Percentiles rank a stretch among this genome's conserved stretches.
Evolutionary conservation across 2,329 filamentous ascomycete genomes (phyloP).

Genomic region (Graphilbum fragrans): DNA sequence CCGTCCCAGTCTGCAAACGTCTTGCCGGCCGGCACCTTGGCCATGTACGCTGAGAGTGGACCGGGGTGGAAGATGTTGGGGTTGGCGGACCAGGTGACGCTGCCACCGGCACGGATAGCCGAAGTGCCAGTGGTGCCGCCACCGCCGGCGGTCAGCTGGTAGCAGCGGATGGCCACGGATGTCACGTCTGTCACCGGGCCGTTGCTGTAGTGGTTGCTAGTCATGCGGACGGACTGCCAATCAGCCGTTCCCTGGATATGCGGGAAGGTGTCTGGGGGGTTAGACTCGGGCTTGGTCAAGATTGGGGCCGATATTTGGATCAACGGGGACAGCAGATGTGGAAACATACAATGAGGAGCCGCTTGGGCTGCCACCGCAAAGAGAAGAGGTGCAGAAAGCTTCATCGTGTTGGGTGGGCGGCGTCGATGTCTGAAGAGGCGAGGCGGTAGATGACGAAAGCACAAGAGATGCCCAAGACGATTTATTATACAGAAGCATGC

Average conservation of each 20-base stretch:
- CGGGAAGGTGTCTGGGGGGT: slow-evolving; percentile 1
- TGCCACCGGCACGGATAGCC: slow-evolving; percentile 22
- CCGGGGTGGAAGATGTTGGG: slow-evolving; percentile 24
- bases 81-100: slow-evolving; percentile 23
- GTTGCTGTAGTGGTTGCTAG: slow-evolving; percentile 7
- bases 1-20: slow-evolving; percentile 19
- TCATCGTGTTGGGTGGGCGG: too few species aligned
- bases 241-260: slow-evolving; percentile 3
- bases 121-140: slow-evolving; percentile 16
- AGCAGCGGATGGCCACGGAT: slow-evolving; percentile 16
- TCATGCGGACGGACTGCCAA: slow-evolving; percentile 4
- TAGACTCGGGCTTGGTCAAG: too few species aligned
- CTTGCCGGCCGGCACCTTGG: slow-evolving; percentile 20
- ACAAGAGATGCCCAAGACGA: too few species aligned
- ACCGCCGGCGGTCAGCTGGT: slow-evolving; percentile 12
- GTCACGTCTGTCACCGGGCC: slow-evolving; percentile 10
- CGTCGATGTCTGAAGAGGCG: too few species aligned
- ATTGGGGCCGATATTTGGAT: too few species aligned
- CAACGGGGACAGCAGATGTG: too few species aligned
- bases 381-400: too few species aligned
- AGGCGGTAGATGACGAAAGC: too few species aligned
- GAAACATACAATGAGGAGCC: slow-evolving; percentile 2
- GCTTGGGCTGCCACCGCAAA: slow-evolving; percentile 1
- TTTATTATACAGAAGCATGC: too few species aligned
- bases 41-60: slow-evolving; percentile 22